Conservation (phyloP, 495 filamentous ascomycete species). For the Astrocystis sublimbata region DNA sequence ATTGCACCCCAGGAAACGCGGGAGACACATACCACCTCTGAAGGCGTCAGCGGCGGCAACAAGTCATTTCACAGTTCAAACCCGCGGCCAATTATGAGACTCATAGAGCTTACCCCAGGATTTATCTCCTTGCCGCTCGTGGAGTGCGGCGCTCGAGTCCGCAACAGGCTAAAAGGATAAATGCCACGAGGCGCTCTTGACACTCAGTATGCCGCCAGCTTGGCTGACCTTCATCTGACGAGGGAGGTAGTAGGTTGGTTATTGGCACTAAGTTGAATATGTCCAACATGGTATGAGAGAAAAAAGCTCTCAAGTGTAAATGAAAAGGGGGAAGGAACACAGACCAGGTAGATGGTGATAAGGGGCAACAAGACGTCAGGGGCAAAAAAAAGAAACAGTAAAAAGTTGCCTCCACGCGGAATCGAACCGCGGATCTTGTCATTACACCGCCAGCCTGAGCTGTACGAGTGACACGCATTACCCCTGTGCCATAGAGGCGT, state of each 20-base stretch:
- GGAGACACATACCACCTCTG: background rate
- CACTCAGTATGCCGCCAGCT: too few relatives aligned
- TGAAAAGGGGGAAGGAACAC: too few relatives aligned
- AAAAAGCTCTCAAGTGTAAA: too few relatives aligned
- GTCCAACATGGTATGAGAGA: too few relatives aligned
- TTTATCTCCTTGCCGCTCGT: background rate
- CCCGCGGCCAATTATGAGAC: too few relatives aligned
- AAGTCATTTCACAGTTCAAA: too few relatives aligned
- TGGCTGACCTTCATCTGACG: too few relatives aligned
- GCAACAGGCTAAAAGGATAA: slow-evolving; percentile 16
- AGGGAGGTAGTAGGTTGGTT: too few relatives aligned
- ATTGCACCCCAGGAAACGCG: slow-evolving; percentile 8
- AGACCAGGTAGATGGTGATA: background rate
- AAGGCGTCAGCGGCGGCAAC: background rate
- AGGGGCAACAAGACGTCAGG: background rate
- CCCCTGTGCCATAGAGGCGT: slow-evolving; percentile 24
- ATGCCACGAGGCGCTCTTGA: background rate
- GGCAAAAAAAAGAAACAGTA: background rate
- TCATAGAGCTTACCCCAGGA: background rate
- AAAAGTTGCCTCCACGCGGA: slow-evolving; percentile 20
- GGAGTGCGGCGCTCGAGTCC: background rate
- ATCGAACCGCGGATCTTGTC: slow-evolving; percentile 24
- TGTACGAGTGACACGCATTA: slow-evolving; percentile 23
- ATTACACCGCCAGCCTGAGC: slow-evolving; percentile 10
- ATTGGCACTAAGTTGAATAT: too few relatives aligned